Conservation (phyloP, 371 early-diverging fungal species). For the Entomophthora muscae region DNA sequence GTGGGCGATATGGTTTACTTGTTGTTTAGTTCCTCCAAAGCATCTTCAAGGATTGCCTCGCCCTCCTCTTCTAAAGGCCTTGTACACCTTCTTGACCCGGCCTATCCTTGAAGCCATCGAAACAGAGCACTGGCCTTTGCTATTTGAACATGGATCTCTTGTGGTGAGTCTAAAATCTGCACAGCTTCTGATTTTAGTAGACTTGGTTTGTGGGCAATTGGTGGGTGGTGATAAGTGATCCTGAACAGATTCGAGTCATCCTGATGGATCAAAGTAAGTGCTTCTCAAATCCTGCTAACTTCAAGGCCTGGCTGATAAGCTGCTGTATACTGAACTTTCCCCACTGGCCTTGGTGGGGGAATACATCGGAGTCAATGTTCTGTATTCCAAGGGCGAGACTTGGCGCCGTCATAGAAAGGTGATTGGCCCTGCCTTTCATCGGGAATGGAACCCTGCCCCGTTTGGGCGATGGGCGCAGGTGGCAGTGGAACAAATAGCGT, state of each 20-base stretch:
- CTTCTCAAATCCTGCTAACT: neutral
- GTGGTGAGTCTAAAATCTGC: neutral
- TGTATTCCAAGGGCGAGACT: neutral
- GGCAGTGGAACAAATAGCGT: neutral
- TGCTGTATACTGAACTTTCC: neutral
- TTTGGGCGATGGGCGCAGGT: neutral
- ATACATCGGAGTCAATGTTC: neutral
- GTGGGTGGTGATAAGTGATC: neutral
- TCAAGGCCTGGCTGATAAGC: neutral
- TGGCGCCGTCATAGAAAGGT: neutral
- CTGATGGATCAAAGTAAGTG: neutral
- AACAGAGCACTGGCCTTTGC: neutral
- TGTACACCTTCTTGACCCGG: neutral
- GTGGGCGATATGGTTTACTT: no score
- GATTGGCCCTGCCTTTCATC: neutral
- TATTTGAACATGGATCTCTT: neutral
- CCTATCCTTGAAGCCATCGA: neutral
- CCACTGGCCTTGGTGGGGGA: neutral
- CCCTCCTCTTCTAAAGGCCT: neutral
- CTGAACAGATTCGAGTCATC: neutral
- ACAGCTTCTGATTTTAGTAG: no score
- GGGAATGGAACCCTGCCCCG: neutral
- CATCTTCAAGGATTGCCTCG: neutral
- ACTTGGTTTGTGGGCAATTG: conserved; percentile 4
- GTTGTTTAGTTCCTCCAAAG: no score